Conservation (phyloP, 768 basidiomycete species). For the Hygrocybe punicea region DNA sequence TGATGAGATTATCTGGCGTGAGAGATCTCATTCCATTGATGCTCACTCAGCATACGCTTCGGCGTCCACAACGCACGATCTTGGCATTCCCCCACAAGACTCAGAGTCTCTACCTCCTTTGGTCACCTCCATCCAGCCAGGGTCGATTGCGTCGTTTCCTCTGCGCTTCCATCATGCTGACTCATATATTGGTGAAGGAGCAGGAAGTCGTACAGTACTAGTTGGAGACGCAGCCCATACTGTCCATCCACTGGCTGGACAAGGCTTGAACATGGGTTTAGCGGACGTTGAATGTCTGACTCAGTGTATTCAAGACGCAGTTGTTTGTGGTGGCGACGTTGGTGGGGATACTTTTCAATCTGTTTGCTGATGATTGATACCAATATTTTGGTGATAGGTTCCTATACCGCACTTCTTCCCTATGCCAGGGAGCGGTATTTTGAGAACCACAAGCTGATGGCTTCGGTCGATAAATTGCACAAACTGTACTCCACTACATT, state of each 20-base stretch:
- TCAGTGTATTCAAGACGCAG: slow-evolving; percentile 55
- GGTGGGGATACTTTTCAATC: slow-evolving; percentile 45
- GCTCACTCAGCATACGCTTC: slow-evolving; percentile 62
- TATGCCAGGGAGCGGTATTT: slow-evolving; percentile 83
- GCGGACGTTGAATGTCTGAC: slow-evolving; percentile 76
- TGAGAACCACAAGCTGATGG: slow-evolving; percentile 81
- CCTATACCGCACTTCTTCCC: slow-evolving; percentile 65
- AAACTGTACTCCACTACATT: slow-evolving; percentile 72
- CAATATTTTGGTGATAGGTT: slow-evolving; percentile 47
- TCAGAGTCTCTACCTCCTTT: slow-evolving; percentile 69
- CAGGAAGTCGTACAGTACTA: slow-evolving; percentile 70
- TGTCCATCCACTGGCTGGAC: slow-evolving; percentile 91
- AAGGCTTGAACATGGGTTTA: slow-evolving; percentile 93
- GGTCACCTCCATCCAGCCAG: slow-evolving; percentile 64
- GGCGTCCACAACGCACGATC: slow-evolving; percentile 27
- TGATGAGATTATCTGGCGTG: slow-evolving; percentile 70
- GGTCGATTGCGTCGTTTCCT: slow-evolving; percentile 86
- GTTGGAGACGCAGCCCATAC: slow-evolving; percentile 97
- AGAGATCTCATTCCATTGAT: slow-evolving; percentile 65
- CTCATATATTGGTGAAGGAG: slow-evolving; percentile 73
- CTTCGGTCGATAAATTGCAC: slow-evolving; percentile 84
- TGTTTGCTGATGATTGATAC: neutral
- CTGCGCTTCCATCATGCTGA: slow-evolving; percentile 84
- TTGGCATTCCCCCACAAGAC: slow-evolving; percentile 59
- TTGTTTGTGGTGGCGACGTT: slow-evolving; percentile 72